These are phyloP conservation scores for Debaryomyces tyrocola DNA, from an alignment of 805 yeast genomes.

Conservation along the genomic window DNA sequence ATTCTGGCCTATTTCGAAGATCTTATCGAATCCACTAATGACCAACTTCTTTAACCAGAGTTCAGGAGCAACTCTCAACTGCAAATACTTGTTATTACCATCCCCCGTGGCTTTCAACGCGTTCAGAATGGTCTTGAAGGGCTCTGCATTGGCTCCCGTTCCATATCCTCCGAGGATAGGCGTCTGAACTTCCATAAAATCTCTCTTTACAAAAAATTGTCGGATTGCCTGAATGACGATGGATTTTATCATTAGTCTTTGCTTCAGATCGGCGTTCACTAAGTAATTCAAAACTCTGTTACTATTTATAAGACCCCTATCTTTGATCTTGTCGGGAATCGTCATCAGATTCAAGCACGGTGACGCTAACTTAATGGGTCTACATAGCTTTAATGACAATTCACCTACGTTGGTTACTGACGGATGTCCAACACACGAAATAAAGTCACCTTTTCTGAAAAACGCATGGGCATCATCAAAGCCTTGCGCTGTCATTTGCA, in stretches of 20 bases:
- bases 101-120: conserved; percentile 25
- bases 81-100: conserved; percentile 38
- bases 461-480: conserved; percentile 40
- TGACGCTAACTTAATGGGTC: conserved; percentile 53
- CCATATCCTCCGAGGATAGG: conserved; percentile 75
- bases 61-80: conserved; percentile 90
- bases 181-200: conserved; percentile 82
- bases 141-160: conserved; percentile 92
- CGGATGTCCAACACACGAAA: conserved; percentile 67
- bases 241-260: conserved; percentile 51
- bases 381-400: conserved; percentile 60
- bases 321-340: conserved; percentile 60
- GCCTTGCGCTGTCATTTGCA: conserved; percentile 41
- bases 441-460: conserved; percentile 70
- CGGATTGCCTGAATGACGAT: conserved; percentile 57
- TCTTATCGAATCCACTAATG: conserved; percentile 80
- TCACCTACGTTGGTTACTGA: conserved; percentile 79
- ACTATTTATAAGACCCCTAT: conserved; percentile 55
- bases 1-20: conserved; percentile 81
- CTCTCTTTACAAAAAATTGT: conserved; percentile 49
- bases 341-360: conserved; percentile 53
- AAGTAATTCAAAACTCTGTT: conserved; percentile 76
- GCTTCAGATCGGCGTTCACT: conserved; percentile 52
- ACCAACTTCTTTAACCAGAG: conserved; percentile 85
- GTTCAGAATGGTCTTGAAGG: conserved; percentile 60